Percentiles rank a stretch among this genome's conserved stretches.
These are phyloP conservation scores for Rheum nobile DNA, from an alignment of 148 eudicot genomes.

Conservation along the genomic window DNA sequence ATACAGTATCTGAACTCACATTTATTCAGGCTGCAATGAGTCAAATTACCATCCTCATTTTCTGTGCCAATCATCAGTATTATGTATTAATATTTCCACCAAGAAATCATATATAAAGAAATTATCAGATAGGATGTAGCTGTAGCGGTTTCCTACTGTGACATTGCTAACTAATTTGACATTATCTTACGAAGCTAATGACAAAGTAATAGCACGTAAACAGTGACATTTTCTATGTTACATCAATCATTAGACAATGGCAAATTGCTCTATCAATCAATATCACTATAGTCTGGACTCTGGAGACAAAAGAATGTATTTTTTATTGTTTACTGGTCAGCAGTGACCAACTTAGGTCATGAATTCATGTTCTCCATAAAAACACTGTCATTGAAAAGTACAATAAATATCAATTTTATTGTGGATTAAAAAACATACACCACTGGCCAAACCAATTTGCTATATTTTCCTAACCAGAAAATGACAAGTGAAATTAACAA, in stretches of 20 bases:
- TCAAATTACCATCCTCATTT: not conserved
- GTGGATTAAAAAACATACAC: not conserved
- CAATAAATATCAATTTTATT: not conserved
- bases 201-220: not conserved
- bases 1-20: not conserved
- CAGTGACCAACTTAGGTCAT: not conserved
- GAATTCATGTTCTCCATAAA: not conserved
- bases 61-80: not conserved
- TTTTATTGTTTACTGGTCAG: not conserved
- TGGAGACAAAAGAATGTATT: not conserved
- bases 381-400: not conserved
- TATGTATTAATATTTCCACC: not conserved
- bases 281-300: constrained; percentile 2
- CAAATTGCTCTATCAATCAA: not conserved
- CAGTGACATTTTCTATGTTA: not conserved
- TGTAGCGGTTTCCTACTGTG: not conserved
- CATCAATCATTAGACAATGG: not conserved
- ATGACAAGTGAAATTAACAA: not conserved
- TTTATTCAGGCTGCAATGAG: not conserved
- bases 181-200: not conserved
- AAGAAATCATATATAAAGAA: not conserved
- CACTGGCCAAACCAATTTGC: not conserved
- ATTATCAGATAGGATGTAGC: not conserved
- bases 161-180: not conserved
- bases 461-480: not conserved